phyloP scores from a whole-genome alignment of 2,329 filamentous ascomycete species.

The Ustilaginoidea virens region DNA sequence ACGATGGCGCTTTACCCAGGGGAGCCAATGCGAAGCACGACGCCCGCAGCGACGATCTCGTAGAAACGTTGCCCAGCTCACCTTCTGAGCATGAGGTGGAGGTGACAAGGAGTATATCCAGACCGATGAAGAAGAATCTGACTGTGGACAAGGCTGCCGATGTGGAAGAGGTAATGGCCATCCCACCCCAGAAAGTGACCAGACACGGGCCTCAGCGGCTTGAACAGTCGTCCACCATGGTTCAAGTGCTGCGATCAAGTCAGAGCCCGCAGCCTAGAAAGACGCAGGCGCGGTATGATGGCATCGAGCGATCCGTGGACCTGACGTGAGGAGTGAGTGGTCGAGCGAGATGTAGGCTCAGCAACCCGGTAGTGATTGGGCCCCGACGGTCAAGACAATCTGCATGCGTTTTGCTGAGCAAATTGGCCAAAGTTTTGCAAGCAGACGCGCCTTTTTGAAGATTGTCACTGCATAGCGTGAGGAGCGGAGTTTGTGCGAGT shows the following conservation, averaged over 20 bases:
- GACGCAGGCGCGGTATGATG: conserved; percentile 12
- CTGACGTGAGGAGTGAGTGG: conserved; percentile 5
- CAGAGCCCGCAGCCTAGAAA: conserved; percentile 1
- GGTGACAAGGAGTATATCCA: not conserved
- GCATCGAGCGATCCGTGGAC: conserved; percentile 14
- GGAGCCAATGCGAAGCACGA: not conserved
- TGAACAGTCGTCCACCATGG: conserved; percentile 1
- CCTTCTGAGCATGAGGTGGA: conserved; percentile 4
- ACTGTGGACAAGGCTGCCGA: not conserved
- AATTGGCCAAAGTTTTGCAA: no score
- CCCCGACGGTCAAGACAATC: no score
- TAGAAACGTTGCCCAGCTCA: conserved; percentile 4
- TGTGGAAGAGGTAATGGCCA: conserved; percentile 3
- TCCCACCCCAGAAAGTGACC: not conserved
- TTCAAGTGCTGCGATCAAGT: conserved; percentile 4
- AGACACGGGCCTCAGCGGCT: conserved; percentile 1
- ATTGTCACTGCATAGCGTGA: conserved; percentile 7
- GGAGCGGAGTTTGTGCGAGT: conserved; percentile 1
- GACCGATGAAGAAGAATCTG: not conserved
- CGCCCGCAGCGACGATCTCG: not conserved
- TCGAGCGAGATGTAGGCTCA: no score
- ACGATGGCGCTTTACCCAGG: no score
- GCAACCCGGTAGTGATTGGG: no score
- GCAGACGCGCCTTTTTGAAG: not conserved
- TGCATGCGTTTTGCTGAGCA: no score